These are phyloP conservation scores for Prunus yedoensis DNA, from an alignment of 331 rosid species.

Conservation along the genomic window DNA sequence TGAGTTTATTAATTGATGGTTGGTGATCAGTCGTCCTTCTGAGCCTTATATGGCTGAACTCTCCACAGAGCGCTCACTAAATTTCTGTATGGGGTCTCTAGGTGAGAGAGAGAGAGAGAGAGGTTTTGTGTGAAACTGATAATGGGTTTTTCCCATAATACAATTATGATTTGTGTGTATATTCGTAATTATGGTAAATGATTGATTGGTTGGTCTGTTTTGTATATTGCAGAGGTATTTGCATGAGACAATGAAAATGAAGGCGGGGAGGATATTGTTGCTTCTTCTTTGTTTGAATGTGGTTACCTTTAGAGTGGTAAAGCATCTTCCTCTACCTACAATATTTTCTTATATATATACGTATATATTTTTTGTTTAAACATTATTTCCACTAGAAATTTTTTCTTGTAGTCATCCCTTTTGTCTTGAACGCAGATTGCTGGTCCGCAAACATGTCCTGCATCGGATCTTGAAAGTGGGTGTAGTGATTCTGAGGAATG, in stretches of 20 bases:
- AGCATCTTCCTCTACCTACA: not conserved
- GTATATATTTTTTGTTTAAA: not conserved
- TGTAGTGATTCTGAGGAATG: slow-evolving; percentile 67
- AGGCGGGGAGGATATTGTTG: slow-evolving; percentile 34
- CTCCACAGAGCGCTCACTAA: too few species aligned
- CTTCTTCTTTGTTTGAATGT: slow-evolving; percentile 47
- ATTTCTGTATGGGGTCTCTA: not conserved
- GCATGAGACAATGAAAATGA: slow-evolving; percentile 44
- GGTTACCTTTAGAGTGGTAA: slow-evolving; percentile 53
- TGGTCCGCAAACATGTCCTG: slow-evolving; percentile 65
- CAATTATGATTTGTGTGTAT: not conserved
- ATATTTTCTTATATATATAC: not conserved
- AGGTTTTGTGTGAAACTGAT: not conserved
- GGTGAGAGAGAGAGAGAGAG: not conserved
- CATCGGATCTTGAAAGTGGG: slow-evolving; percentile 28
- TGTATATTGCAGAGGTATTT: slow-evolving; percentile 29
- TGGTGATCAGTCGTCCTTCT: not conserved
- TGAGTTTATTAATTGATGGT: slow-evolving; percentile 1
- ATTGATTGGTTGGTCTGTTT: not conserved
- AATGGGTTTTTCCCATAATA: not conserved
- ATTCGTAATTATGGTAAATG: not conserved
- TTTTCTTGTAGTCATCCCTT: slow-evolving; percentile 2
- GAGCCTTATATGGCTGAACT: not conserved
- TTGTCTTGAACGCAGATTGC: slow-evolving; percentile 48
- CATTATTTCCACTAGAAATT: not conserved